Conservation (phyloP, 805 yeast species). For the Pichia sporocuriosa region DNA sequence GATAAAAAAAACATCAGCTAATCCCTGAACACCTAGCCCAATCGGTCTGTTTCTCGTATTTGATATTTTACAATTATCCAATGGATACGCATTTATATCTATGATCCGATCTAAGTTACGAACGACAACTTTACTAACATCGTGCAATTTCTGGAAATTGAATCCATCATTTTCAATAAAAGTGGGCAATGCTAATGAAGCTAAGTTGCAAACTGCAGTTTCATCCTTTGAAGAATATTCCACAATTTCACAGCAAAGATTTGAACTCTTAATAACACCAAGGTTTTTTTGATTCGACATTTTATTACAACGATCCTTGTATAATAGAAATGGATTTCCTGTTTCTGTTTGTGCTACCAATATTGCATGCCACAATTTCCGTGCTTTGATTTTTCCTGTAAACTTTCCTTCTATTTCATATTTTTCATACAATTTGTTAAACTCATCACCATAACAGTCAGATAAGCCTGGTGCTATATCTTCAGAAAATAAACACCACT, state of each 20-base stretch:
- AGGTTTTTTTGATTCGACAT: conserved; percentile 89
- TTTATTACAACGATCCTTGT: conserved; percentile 84
- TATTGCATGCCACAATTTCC: conserved; percentile 84
- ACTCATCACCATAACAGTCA: conserved; percentile 81
- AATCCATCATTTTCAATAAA: conserved; percentile 49
- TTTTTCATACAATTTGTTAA: conserved; percentile 58
- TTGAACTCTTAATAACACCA: conserved; percentile 89
- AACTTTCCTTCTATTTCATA: conserved; percentile 71
- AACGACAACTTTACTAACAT: conserved; percentile 68
- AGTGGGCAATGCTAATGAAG: conserved; percentile 82
- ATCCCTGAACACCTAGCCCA: conserved; percentile 97
- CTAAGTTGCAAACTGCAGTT: conserved; percentile 93
- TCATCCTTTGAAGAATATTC: conserved; percentile 91
- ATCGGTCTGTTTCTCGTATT: conserved; percentile 85
- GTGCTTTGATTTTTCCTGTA: conserved; percentile 66
- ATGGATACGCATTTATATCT: conserved; percentile 82
- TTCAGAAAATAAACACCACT: conserved; percentile 90
- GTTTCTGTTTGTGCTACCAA: conserved; percentile 92
- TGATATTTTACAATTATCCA: conserved; percentile 64
- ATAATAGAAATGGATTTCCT: conserved; percentile 91
- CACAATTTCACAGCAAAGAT: conserved; percentile 89
- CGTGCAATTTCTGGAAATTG: conserved; percentile 70
- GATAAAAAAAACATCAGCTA: conserved; percentile 81
- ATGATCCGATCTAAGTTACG: conserved; percentile 77
- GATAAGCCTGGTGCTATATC: conserved; percentile 80